phyloP scores from a whole-genome alignment of 352 stramenopile genomes.

The Globisporangium rhizosaccharum region DNA sequence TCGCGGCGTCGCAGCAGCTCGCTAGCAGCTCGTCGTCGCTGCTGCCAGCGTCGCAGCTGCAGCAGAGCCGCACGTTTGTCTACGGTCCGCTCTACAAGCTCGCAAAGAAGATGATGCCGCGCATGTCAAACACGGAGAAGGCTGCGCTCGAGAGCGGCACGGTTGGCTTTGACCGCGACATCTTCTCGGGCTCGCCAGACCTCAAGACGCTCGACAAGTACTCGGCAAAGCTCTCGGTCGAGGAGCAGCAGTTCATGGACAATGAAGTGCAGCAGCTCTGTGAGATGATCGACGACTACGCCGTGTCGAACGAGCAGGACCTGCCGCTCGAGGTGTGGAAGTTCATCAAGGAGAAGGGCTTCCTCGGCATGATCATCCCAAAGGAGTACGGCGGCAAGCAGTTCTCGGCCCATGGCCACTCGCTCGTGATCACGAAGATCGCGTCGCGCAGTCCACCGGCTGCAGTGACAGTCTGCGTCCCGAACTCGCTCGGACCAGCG shows the following conservation, averaged over 20 bases:
- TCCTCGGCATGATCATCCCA: slow-evolving; percentile 98
- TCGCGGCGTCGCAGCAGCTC: slow-evolving; percentile 2
- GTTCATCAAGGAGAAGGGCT: slow-evolving; percentile 95
- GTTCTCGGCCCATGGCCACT: slow-evolving; percentile 90
- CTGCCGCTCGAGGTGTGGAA: slow-evolving; percentile 92
- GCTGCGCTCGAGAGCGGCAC: slow-evolving; percentile 93
- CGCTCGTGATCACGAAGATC: slow-evolving; percentile 91
- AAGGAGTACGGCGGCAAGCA: slow-evolving; percentile 93
- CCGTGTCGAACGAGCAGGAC: slow-evolving; percentile 89
- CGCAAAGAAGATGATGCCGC: slow-evolving; percentile 93
- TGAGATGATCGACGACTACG: slow-evolving; percentile 95
- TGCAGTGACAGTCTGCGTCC: slow-evolving; percentile 93
- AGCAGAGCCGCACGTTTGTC: slow-evolving; percentile 70
- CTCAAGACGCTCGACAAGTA: slow-evolving; percentile 94
- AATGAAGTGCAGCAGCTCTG: slow-evolving; percentile 95
- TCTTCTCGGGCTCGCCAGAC: slow-evolving; percentile 93
- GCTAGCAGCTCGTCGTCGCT: slow-evolving; percentile 11
- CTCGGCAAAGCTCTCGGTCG: slow-evolving; percentile 86
- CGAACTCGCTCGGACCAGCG: slow-evolving; percentile 95
- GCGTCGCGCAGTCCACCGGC: slow-evolving; percentile 89
- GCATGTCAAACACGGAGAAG: slow-evolving; percentile 95
- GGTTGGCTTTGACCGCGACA: slow-evolving; percentile 97
- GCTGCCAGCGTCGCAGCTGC: slow-evolving; percentile 43
- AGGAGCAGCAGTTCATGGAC: slow-evolving; percentile 95
- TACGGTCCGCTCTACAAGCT: slow-evolving; percentile 91